These are phyloP conservation scores for Ophiocordyceps australis DNA, from an alignment of 2,329 filamentous ascomycete genomes.

Conservation along the genomic window DNA sequence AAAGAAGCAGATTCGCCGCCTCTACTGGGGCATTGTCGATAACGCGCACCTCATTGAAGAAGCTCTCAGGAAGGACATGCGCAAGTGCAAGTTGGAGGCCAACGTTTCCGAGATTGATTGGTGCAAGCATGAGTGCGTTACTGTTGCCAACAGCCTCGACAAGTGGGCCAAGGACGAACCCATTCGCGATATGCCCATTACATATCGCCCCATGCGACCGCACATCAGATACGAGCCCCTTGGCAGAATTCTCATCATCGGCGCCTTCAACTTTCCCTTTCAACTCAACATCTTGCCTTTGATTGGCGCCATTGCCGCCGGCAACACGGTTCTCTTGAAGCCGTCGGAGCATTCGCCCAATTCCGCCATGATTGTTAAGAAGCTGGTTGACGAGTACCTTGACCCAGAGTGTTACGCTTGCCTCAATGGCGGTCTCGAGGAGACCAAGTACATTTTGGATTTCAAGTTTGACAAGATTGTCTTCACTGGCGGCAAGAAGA, in stretches of 20 bases:
- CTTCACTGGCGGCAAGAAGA: constrained; percentile 67
- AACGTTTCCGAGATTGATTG: constrained; percentile 59
- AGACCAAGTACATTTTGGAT: constrained; percentile 66
- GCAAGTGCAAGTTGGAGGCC: constrained; percentile 61
- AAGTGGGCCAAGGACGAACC: constrained; percentile 72
- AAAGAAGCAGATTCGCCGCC: constrained; percentile 70
- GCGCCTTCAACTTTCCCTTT: constrained; percentile 87
- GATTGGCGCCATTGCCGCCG: constrained; percentile 79
- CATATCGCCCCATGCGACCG: constrained; percentile 51
- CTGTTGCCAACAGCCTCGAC: constrained; percentile 58
- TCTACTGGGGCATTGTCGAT: constrained; percentile 87
- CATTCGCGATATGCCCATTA: constrained; percentile 48
- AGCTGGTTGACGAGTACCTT: constrained; percentile 57
- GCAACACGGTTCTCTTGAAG: constrained; percentile 81
- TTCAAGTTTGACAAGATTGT: constrained; percentile 97
- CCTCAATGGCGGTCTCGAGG: constrained; percentile 64
- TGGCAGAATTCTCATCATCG: constrained; percentile 69
- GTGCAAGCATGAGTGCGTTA: constrained; percentile 65
- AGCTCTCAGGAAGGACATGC: constrained; percentile 60
- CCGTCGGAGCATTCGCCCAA: constrained; percentile 69
- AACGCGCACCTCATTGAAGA: constrained; percentile 54
- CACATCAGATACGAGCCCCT: constrained; percentile 76
- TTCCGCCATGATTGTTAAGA: constrained; percentile 61
- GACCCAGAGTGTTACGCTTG: constrained; percentile 61
- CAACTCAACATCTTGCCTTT: constrained; percentile 63